Evolutionary conservation across 768 basidiomycete genomes (phyloP), one percentile per base, ranked within the genome.

Genomic region (Podaxis mareebaensis): DNA sequence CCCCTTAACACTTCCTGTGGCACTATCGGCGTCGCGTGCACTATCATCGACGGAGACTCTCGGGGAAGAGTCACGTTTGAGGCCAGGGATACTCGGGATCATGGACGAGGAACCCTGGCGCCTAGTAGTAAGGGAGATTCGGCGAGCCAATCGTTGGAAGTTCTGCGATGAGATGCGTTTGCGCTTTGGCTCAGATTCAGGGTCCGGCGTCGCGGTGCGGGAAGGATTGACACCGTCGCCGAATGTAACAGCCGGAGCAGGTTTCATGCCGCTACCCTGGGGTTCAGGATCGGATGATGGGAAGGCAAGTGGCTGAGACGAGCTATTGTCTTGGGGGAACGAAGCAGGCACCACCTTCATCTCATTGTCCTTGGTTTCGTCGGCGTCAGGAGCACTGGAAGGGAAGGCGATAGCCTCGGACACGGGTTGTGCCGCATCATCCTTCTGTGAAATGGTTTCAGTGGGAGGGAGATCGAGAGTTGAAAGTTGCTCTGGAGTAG

Each of bases 101-200:
- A 80, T 82, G 33, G 33, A 33, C 17, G 83, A 78, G 24, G 80
- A 83, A 40, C 82, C 83, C 65, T 84, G 83, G 28, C 87, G 83
- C 52, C 83, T 81, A 0, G 87, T 83, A 30, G 79, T 83, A 49
- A 91, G 73, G 10, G 91, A 92, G 60, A 94, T 88, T 65, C 85
- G 80, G 64, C 91, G 79, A 15, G 91, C 92, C 40, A 94, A 71
- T 17, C 91, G 83, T 72, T 92, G 91, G 80, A 95, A 91, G 69
- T 93, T 93, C 72, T 95, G 92, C 28, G 91, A 90, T 8, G 91
- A 88, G 63, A 91, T 92, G 20, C 91, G 84, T 71, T 89, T 91
- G 65, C 91, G 81, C 78, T 92, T 92, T 38, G 85, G 85, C 69
- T 91, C 91, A n/a, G 83, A 71, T 3, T 90, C 90, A 0, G 81